A percentile compares a stretch with the other conserved stretches of the same genome.
phyloP scores from a whole-genome alignment of 148 eudicot species.

The Pharnaceum exiguum region DNA sequence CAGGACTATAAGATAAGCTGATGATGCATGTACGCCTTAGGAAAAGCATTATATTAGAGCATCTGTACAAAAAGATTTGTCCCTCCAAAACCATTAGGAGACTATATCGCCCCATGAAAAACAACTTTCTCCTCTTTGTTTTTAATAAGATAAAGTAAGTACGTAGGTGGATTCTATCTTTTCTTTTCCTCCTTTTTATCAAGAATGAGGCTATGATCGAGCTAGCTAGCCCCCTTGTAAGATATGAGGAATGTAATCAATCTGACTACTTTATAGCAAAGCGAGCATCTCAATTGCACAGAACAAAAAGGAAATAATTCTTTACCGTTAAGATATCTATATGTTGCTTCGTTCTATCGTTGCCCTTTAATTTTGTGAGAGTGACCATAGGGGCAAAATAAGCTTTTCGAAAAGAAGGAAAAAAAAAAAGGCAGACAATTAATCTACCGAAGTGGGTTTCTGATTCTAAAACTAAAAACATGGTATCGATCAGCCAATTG shows the following conservation, averaged over 20 bases:
- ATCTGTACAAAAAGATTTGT: constrained; percentile 32
- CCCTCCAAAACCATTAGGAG: constrained; percentile 24
- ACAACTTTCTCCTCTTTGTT: constrained; percentile 25
- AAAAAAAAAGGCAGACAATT: too few relatives aligned
- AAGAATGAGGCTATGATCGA: too few relatives aligned
- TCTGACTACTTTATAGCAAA: constrained; percentile 48
- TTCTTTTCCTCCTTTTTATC: constrained; percentile 24
- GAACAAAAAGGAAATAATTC: constrained; percentile 51
- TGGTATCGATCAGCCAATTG: constrained; percentile 16
- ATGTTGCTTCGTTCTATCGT: constrained; percentile 20
- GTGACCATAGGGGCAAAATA: constrained; percentile 36
- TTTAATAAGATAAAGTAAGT: constrained; percentile 24
- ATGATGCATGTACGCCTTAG: constrained; percentile 20
- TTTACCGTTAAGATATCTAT: constrained; percentile 30
- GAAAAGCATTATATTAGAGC: constrained; percentile 33
- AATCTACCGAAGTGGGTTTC: constrained; percentile 47
- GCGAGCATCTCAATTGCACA: constrained; percentile 55
- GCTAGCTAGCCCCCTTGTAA: constrained; percentile 59
- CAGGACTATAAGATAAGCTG: constrained; percentile 21
- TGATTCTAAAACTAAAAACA: constrained; percentile 31
- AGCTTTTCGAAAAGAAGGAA: constrained; percentile 24
- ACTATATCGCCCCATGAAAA: constrained; percentile 15
- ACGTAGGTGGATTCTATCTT: constrained; percentile 37
- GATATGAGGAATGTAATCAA: constrained; percentile 45
- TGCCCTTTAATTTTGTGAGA: constrained; percentile 33